A percentile compares a stretch with the other conserved stretches of the same genome.
phyloP scores from a whole-genome alignment of 352 stramenopile species.

The Pythium rishiriense region DNA sequence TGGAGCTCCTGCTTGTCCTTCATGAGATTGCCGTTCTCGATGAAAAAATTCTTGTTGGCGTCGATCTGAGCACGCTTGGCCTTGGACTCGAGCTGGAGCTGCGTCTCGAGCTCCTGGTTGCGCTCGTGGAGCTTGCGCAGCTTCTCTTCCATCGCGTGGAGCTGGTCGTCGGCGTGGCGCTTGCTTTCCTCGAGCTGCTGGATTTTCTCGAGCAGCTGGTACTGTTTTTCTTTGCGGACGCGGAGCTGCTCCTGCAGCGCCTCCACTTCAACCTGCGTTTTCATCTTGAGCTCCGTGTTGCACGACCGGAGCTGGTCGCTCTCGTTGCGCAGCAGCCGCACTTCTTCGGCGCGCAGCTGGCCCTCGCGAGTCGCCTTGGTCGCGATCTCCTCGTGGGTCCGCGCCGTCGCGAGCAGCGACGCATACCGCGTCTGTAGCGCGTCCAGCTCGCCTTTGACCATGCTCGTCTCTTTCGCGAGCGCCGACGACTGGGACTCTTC shows the following conservation, averaged over 20 bases:
- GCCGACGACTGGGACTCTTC: slow-evolving; percentile 89
- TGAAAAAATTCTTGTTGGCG: slow-evolving; percentile 91
- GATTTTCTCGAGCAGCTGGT: slow-evolving; percentile 95
- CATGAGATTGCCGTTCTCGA: slow-evolving; percentile 77
- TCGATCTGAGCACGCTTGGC: slow-evolving; percentile 92
- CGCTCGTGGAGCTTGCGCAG: slow-evolving; percentile 86
- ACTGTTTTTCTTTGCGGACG: slow-evolving; percentile 97
- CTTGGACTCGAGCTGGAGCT: slow-evolving; percentile 93
- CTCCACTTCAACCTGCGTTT: slow-evolving; percentile 95
- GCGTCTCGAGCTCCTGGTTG: slow-evolving; percentile 93
- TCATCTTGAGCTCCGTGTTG: slow-evolving; percentile 94
- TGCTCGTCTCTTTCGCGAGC: slow-evolving; percentile 54
- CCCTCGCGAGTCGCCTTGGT: slow-evolving; percentile 87
- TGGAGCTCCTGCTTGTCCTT: slow-evolving; percentile 79
- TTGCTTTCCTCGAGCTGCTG: slow-evolving; percentile 94
- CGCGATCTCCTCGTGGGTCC: slow-evolving; percentile 93
- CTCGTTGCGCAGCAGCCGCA: slow-evolving; percentile 86
- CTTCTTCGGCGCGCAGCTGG: slow-evolving; percentile 93
- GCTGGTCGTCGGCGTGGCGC: slow-evolving; percentile 91
- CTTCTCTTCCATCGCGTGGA: slow-evolving; percentile 90
- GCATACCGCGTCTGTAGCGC: slow-evolving; percentile 86
- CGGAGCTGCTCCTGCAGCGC: slow-evolving; percentile 95
- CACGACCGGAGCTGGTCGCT: slow-evolving; percentile 92
- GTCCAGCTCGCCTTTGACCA: slow-evolving; percentile 79
- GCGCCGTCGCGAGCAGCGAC: slow-evolving; percentile 89